Base-by-base conservation (phyloP, 768 basidiomycete genomes). In the Coprinopsis cinerea region DNA sequence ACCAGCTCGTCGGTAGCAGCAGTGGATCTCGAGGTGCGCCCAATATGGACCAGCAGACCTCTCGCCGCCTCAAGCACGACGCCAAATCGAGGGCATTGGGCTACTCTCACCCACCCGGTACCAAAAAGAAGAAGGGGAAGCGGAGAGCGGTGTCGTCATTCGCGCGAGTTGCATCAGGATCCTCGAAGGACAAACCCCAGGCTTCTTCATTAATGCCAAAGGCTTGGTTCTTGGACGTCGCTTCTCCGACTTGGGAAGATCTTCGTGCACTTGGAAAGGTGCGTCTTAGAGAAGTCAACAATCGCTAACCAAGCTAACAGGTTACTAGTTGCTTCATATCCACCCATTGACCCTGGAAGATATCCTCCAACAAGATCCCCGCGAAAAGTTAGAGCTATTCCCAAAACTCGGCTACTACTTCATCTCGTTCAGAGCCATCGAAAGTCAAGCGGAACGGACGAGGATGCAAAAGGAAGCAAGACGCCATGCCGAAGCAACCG, bases 311-410 rank as follows among this genome's bases (percentile, higher is more conserved):
- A 43, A 55, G 28, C 32, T 40, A 3, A 27, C 26, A 4, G 6
- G 26, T 39, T 37, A 36, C 13, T 57, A 93, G 91, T 67, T 89
- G 15, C 70, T 95, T 22, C 88, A 90, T 53, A 75, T 97, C 0
- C 94, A 97, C 64, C 94, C 94, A 0, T 69, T 97, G 40, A 95
- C 93, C 0, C 73, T 96, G 11, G 94, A 97, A 65, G 93, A 97
- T 66, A 90, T 95, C 39, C 67, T 97, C 6, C 88, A 91, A 52
- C 85, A 88, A 66, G 93, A 97, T 52, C 85, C 90, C 14, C 77
- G 92, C 32, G 94, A 96, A 66, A 97, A 97, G 66, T 67, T 95
- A 15, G 93, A 96, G 60, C 68, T 83, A 17, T 95, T 94, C 61
- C 80, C 87, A 0, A 82, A 78, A 55, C 76, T 97, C 13, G 94